Base-by-base conservation (phyloP, 768 basidiomycete genomes). In the Sarcodon aspratus region DNA sequence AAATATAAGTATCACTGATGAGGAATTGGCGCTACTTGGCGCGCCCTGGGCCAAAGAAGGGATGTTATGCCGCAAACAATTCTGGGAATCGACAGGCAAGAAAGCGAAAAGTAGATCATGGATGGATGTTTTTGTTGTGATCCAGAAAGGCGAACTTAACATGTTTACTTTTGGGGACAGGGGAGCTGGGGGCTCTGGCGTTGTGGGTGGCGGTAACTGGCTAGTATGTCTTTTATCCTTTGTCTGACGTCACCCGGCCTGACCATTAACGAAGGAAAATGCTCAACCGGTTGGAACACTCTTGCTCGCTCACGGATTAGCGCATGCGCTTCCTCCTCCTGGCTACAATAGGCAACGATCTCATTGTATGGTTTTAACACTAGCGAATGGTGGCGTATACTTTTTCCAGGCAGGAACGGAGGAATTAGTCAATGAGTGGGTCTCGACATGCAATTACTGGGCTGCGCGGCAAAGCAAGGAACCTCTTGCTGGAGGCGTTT, bases 41-140 rank as follows among this genome's bases (percentile, higher is more conserved):
- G 82, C 96, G 6, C 96, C 96, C 0, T 99, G 95, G 95, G 96
- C 96, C 0, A 99, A 99, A 65, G 96, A 99, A 64, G 96, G 96
- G 10, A 87, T 95, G 73, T 77, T 99, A 8, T 85, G 84, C 55
- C 82, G 94, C 18, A 97, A 97, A 62, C 88, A 92, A 53, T 97
- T 94, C 62, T 93, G 88, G 82, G 95, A 97, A 57, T 74, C 77
- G 3, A 70, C 76, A 1, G 83, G 85, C 11, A 92, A 87, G 61
- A 72, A 93, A 27, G 82, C 90, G 7, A 93, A 76, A 68, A 85
- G 89, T 59, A 95, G 93, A 64, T 68, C 74, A 9, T 99, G 96
- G 96, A 72, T 89, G 58, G 87, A 97, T 56, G 88, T 89, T 17
- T 99, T 99, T 58, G 88, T 94, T 34, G 96, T 98, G 60, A 92